Evolutionary conservation across 108 stramenopile genomes (phyloP), one percentile per base, ranked within the genome.

Genomic region (Nannochloropsis salina): DNA sequence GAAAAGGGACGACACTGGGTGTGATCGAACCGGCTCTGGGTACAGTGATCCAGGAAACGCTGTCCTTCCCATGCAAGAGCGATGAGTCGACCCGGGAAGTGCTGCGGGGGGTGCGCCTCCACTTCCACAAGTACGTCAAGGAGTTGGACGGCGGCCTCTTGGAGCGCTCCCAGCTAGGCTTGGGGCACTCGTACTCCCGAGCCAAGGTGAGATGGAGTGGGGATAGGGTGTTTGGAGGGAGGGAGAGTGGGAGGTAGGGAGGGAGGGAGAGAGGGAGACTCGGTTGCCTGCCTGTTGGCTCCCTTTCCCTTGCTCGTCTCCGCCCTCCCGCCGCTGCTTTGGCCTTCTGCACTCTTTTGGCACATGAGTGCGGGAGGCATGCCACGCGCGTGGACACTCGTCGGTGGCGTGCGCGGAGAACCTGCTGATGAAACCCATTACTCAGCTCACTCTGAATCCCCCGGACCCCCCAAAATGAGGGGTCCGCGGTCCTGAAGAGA

Each of bases 121-220:
- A 99, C 91, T 89, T 99, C 81, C 86, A 45, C 42, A 94, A 92
- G 12, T 96, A 93, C 81, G 96, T 99, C 81, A 97, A 97, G 88
- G 97, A 95, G 82, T 89, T 99, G 83, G 95, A 92, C 80, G 92
- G 92, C 41, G 97, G 97, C 12, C 93, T 95, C 20, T 88, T 94
- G 43, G 96, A 96, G 89, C 96, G 98, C 90, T 96, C 99, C 12
- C 98, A 99, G 90, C 94, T 99, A 12, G 99, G 99, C 87, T 91
- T 99, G 42, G 99, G 97, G 31, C 99, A 99, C 92, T 94, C 95
- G 74, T 99, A 98, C 90, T 98, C 98, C 41, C 93, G 99, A 84
- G 94, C 95, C 82, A 99, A 98, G 92, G 96, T 99, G 42, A 45
- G 31, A 5, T 43, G 8, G 45, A 31, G 40, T 10, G 10, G 81